Evolutionary conservation across 2,329 filamentous ascomycete species (phyloP), one percentile per base, ranked within the genome.

Genomic region (Pseudocercospora pini-densiflorae): DNA sequence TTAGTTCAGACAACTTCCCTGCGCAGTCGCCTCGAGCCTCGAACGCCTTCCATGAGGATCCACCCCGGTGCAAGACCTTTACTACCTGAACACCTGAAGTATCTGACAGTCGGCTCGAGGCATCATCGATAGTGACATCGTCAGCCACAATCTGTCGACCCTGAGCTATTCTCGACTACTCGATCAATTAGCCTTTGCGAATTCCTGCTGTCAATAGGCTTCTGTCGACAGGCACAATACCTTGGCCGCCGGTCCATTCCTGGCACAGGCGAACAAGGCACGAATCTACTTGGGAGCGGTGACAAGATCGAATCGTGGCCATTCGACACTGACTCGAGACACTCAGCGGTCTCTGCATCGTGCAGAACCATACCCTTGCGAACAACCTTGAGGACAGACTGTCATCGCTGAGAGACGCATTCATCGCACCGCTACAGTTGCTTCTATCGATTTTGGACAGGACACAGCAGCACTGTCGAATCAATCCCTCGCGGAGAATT

Each of bases 1-100:
- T 67, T 65, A 64, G 64, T 67, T 68, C 66, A 64, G 54, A 61
- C 63, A 51, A 33, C 53, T 62, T 51, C 69, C 67, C 69, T 69
- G 67, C 53, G 33, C 61, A 40, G 33, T 62, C 61, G 62, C 61
- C 61, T 69, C 64, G 67, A 69, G 63, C 65, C 64, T 70, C 66
- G 64, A 68, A 67, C 62, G 58, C 63, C 64, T 53, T 63, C 31
- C 64, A 62, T 62, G 60, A 43, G 66, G 62, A 60, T 65, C 68
- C 66, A 65, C 62, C 63, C 59, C 60, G 36, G 27, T 61, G 60
- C 62, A 64, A 65, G 61, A 64, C 59, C 54, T 61, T 63, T 60
- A 45, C 64, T 64, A 57, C 61, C 53, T 47, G 47, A 27, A 51
- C 23, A 47, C 65, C 58, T 65, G 58, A 67, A 64, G 63, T 70